Evolutionary conservation across 306 rosid species (phyloP), one percentile per base, ranked within the genome.

Genomic region (Senna siamea): DNA sequence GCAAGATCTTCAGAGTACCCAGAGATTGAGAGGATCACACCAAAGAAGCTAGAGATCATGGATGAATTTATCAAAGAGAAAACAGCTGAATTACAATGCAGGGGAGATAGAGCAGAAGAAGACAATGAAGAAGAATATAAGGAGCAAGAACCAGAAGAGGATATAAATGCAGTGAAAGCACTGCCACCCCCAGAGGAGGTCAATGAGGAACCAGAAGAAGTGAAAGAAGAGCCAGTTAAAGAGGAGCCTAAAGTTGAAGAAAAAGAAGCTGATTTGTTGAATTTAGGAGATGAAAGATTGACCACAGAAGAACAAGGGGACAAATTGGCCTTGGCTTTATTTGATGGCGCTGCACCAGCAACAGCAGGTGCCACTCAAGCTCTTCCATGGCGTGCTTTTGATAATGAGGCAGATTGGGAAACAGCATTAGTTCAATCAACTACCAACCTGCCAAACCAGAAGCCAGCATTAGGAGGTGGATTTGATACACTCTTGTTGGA

Each of bases 1-100:
- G 91, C 89, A 2, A 95, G 98, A 44, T 84, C 96, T 23, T 84
- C 98, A 0, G 98, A 95, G 76, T 95, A 88, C 54, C 99, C 99
- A 0, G 93, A 88, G 13, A 68, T 92, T 5, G 99, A 95, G 48
- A 92, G 51, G 78, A 84, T 95, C 64, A 87, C 97, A 0, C 80
- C 77, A 0, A 88, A 84, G 73, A 88, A 95, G 82, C 85, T 92
- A 13, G 87, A 92, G 80, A 75, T 88, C 48, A 92, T 95, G 96
- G 99, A 92, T 23, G 90, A 92, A 34, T 84, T 82, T 64, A 92
- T 95, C 14, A 80, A 77, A 28, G 96, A 87, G 70, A 92, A 85
- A 77, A 66, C 87, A 2, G 72, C 84, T 6, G 34, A 26, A 3
- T 77, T 40, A 6, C 89, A 86, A 15, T 51, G 54, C 64, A 59